A percentile compares a stretch with the other conserved stretches of the same genome.
phyloP scores from a whole-genome alignment of 768 basidiomycete genomes.

The Boletales sp. region DNA sequence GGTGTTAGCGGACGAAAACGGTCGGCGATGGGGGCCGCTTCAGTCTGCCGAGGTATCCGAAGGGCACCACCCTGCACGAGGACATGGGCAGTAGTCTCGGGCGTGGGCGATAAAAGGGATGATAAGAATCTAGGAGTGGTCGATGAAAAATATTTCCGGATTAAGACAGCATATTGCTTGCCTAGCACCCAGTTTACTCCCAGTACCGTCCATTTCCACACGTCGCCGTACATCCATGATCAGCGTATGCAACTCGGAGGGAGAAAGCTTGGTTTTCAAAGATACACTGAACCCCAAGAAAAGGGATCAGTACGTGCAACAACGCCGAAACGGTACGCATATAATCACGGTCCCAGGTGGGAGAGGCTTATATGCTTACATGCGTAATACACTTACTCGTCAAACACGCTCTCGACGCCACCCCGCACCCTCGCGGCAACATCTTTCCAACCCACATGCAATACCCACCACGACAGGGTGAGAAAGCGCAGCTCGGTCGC shows the following conservation, averaged over 20 bases:
- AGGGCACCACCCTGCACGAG: conserved; percentile 59
- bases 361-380: no score
- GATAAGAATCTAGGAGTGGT: conserved; percentile 49
- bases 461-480: conserved; percentile 89
- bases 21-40: neutral
- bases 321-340: neutral
- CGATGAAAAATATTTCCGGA: neutral
- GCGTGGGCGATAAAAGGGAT: conserved; percentile 71
- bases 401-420: conserved; percentile 80
- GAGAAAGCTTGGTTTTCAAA: conserved; percentile 70
- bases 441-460: conserved; percentile 90
- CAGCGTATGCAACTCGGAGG: conserved; percentile 64
- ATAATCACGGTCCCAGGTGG: neutral
- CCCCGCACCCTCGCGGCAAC: conserved; percentile 68
- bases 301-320: conserved; percentile 8
- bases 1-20: neutral
- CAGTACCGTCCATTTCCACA: conserved; percentile 67
- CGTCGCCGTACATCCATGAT: conserved; percentile 70
- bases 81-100: conserved; percentile 65
- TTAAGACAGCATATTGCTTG: neutral
- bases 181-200: conserved; percentile 16
- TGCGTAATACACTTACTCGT: conserved; percentile 52
- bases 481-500: conserved; percentile 78
- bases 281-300: conserved; percentile 56
- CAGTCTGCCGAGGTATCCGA: conserved; percentile 4